Evolutionary conservation across 441 rosid genomes (phyloP), one percentile per base, ranked within the genome.

Genomic region (Corymbia citriodora): DNA sequence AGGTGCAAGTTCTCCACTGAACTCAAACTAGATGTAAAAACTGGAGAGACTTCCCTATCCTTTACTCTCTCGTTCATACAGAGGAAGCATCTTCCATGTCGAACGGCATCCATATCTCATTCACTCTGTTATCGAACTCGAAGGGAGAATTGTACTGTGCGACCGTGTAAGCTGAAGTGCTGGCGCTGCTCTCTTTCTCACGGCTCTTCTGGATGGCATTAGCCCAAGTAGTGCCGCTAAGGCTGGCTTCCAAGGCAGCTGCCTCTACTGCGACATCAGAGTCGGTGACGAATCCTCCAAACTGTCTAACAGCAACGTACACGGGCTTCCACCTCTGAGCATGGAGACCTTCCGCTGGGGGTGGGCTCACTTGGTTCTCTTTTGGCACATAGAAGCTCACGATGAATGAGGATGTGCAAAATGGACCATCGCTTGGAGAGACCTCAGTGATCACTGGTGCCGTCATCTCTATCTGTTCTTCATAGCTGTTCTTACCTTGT

Each of bases 121-220:
- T 96, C 72, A 98, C 97, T 81, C 99, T 94, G 68, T 93, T 89
- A 8, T 93, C 45, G 90, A 90, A 96, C 89, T 96, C 98, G 72
- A 97, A 97, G 3, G 99, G 99, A 17, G 99, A 97, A 90, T 98
- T 98, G 87, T 97, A 97, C 94, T 96, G 99, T 1, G 99, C 98
- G 25, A 98, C 98, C 5, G 91, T 96, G 89, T 98, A 98, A 33
- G 90, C 94, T 1, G 97, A 92, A 91, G 93, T 33, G 18, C 85
- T 45, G 3, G 52, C 25, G 52, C 85, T 45, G 1, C 92, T 4
- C 70, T 72, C 89, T 45, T 27, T 61, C 49, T n/a, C 91, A 40
- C 33, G 94, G 88, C 94, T 95, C 91, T 94, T 94, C 90, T 92
- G 90, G 27, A 98, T 94, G 12, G 97, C 97, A 33, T 88, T 91